Conservation (phyloP, 2,329 filamentous ascomycete species). For the Penicillium aurantiogriseum region DNA sequence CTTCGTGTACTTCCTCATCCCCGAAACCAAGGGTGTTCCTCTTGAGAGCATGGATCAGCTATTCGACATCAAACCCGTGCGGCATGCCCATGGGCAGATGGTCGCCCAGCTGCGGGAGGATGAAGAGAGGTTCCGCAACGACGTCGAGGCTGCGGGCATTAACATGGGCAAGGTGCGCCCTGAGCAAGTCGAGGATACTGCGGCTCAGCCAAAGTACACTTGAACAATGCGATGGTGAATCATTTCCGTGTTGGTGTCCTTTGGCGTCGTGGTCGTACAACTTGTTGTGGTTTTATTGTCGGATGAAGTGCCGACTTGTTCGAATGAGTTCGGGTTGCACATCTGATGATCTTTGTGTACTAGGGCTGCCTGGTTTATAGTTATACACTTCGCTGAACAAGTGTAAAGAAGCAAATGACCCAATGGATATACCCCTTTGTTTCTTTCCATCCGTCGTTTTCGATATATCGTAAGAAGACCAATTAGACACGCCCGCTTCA, state of each 20-base stretch:
- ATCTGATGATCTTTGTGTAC: not conserved
- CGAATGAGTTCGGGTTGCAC: not conserved
- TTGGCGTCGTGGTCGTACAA: not conserved
- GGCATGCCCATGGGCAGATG: constrained; percentile 37
- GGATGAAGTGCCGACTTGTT: not conserved
- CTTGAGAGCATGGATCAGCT: constrained; percentile 64
- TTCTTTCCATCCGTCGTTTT: not conserved
- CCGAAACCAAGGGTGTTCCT: constrained; percentile 64
- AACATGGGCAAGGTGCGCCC: constrained; percentile 14
- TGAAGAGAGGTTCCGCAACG: constrained; percentile 36
- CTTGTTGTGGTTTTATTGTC: not conserved
- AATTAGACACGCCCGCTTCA: not conserved
- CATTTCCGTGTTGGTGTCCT: not conserved
- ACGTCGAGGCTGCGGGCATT: constrained; percentile 21
- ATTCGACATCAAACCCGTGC: constrained; percentile 47
- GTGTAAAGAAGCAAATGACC: constrained; percentile 1
- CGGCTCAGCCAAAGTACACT: constrained; percentile 14
- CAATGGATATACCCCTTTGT: constrained; percentile 2
- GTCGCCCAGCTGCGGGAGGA: constrained; percentile 34
- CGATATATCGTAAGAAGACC: not conserved
- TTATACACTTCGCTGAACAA: not conserved
- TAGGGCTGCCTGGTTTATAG: not conserved
- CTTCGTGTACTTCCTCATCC: constrained; percentile 62
- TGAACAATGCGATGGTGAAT: constrained; percentile 5
- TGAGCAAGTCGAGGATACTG: constrained; percentile 20